phyloP scores from a whole-genome alignment of 768 basidiomycete species.

The Mycena metata region DNA sequence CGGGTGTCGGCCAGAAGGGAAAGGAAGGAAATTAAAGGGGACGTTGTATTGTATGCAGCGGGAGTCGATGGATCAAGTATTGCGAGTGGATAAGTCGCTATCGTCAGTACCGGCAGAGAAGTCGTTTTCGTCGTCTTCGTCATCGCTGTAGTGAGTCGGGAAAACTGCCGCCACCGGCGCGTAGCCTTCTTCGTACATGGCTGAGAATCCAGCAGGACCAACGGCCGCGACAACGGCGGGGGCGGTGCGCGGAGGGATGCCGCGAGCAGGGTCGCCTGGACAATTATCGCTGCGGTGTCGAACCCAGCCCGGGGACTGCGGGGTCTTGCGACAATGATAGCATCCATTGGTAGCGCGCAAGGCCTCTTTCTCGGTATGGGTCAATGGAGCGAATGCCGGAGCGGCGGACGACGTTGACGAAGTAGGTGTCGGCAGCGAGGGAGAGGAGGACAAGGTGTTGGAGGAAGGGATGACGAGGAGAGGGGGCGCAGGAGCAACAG shows the following conservation, averaged over 20 bases:
- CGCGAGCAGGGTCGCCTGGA: constrained; percentile 1
- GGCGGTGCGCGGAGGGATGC: constrained; percentile 4
- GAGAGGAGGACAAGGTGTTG: neutral
- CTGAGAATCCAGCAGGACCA: neutral
- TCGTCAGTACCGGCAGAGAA: too few relatives aligned
- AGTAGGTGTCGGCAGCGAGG: neutral
- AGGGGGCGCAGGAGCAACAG: too few relatives aligned
- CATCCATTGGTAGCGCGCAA: constrained; percentile 7
- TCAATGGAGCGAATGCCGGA: neutral
- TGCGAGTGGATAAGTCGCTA: too few relatives aligned
- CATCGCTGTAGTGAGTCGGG: too few relatives aligned
- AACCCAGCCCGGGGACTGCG: constrained; percentile 12
- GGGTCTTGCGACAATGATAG: constrained; percentile 13
- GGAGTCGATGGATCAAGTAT: too few relatives aligned
- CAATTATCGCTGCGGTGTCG: constrained; percentile 17
- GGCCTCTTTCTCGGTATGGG: constrained; percentile 5
- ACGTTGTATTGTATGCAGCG: too few relatives aligned
- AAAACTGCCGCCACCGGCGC: neutral
- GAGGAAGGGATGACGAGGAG: neutral
- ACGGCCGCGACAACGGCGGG: constrained; percentile 13
- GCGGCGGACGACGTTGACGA: neutral
- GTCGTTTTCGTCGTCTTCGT: too few relatives aligned
- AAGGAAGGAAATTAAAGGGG: too few relatives aligned
- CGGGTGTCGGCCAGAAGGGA: too few relatives aligned
- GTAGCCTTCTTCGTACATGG: constrained; percentile 9